Conservation (phyloP, 768 basidiomycete genomes). For the Leucosporidium yakuticum region DNA sequence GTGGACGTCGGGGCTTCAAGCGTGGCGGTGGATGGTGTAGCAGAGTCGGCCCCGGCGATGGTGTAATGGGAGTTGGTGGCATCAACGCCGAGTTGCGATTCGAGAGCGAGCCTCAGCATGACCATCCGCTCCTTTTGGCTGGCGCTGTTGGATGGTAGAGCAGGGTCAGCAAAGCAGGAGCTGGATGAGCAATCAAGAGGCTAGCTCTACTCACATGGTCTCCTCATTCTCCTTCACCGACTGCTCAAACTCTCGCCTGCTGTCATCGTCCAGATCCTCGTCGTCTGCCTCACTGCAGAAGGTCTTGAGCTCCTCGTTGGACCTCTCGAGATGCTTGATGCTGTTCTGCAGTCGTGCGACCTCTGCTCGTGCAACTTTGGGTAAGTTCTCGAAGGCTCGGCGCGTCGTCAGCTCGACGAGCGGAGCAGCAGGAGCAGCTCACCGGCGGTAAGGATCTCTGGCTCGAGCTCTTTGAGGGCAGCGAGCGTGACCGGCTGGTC, state of each 20-base stretch:
- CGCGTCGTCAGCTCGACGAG: background rate
- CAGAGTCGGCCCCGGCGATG: background rate
- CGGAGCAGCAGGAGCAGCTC: background rate
- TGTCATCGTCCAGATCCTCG: conserved; percentile 13
- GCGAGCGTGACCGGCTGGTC: conserved; percentile 28
- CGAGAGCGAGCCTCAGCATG: conserved; percentile 25
- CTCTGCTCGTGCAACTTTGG: background rate
- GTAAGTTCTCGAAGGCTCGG: too few relatives aligned
- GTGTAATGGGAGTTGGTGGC: conserved; percentile 26
- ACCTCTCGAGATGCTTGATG: conserved; percentile 23
- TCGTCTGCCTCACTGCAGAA: conserved; percentile 1
- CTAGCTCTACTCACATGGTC: conserved; percentile 19
- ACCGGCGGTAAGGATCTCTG: conserved; percentile 22
- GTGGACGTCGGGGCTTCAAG: background rate
- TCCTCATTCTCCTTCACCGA: conserved; percentile 24
- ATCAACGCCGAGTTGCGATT: conserved; percentile 29
- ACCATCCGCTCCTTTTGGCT: conserved; percentile 20
- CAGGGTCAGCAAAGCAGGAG: too few relatives aligned
- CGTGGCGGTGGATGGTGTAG: background rate
- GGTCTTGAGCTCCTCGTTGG: conserved; percentile 19
- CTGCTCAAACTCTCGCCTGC: conserved; percentile 9
- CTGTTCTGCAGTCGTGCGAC: conserved; percentile 26
- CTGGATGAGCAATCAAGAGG: background rate
- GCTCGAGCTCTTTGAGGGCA: conserved; percentile 20
- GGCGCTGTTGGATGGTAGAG: conserved; percentile 7